phyloP scores from a whole-genome alignment of 1,284 basidiomycete genomes.

The Tranzscheliella williamsii region DNA sequence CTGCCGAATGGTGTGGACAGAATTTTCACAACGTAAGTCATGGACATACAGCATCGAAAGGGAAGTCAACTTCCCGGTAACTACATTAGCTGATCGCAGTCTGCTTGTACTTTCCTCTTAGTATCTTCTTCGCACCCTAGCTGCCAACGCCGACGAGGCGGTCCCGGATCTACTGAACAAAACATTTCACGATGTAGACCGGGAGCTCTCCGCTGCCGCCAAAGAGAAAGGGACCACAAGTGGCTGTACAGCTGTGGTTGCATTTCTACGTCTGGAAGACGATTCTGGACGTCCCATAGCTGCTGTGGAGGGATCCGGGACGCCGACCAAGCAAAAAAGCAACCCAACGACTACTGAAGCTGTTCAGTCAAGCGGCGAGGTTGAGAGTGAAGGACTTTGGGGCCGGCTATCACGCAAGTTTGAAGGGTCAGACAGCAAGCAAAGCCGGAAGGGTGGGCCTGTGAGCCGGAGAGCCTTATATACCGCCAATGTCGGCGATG shows the following conservation, averaged over 20 bases:
- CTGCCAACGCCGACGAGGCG: slow-evolving; percentile 64
- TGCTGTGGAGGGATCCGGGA: too few species aligned
- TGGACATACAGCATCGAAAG: not conserved
- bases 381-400: slow-evolving; percentile 20
- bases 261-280: slow-evolving; percentile 92
- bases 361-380: slow-evolving; percentile 2
- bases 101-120: too few species aligned
- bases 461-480: slow-evolving; percentile 77
- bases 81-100: too few species aligned
- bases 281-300: slow-evolving; percentile 59
- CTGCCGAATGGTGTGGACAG: slow-evolving; percentile 96
- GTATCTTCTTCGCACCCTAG: slow-evolving; percentile 63
- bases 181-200: slow-evolving; percentile 91
- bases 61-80: not conserved
- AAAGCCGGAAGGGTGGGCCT: not conserved
- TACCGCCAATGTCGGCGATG: slow-evolving; percentile 94
- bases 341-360: not conserved
- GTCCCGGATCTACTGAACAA: slow-evolving; percentile 89
- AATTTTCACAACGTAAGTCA: slow-evolving; percentile 84
- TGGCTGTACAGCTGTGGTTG: slow-evolving; percentile 96
- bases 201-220: slow-evolving; percentile 76
- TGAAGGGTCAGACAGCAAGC: slow-evolving; percentile 15
- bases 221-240: slow-evolving; percentile 89
- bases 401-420: slow-evolving; percentile 21
- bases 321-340: too few species aligned